phyloP scores from a whole-genome alignment of 208 protist genomes.

The Trichomonas gallinae region DNA sequence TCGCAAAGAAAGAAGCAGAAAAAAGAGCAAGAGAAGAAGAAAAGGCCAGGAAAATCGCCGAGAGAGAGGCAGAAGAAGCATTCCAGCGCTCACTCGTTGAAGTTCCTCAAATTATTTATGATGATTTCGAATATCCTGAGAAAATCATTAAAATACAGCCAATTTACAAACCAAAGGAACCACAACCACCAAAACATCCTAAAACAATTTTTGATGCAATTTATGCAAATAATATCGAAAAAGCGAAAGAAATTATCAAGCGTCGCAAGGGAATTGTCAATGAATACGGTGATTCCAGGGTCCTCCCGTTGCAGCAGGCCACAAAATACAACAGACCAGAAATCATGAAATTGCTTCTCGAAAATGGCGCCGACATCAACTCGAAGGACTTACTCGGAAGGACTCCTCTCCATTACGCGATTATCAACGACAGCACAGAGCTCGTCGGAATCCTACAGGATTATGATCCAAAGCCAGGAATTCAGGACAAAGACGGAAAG shows the following conservation, averaged over 20 bases:
- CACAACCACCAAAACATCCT: background rate
- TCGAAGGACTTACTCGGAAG: background rate
- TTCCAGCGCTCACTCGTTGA: background rate
- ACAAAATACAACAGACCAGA: background rate
- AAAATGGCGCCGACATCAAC: background rate
- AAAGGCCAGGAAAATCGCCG: background rate
- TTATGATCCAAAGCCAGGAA: background rate
- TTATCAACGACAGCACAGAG: background rate
- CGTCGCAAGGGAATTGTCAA: background rate
- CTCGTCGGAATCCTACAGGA: background rate
- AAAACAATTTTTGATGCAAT: background rate
- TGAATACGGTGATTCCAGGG: background rate
- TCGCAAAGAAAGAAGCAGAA: background rate
- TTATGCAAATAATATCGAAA: background rate
- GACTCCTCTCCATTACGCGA: background rate
- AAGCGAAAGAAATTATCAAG: background rate
- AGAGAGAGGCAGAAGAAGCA: background rate
- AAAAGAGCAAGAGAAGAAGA: background rate
- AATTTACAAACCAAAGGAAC: background rate
- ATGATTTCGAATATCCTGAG: background rate
- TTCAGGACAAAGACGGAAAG: background rate
- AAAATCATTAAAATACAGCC: background rate
- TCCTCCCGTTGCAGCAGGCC: background rate
- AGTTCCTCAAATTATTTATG: background rate
- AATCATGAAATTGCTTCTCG: background rate